Percentiles rank a stretch among this genome's conserved stretches.
These are phyloP conservation scores for Pseudogymnoascus sp. DNA, from an alignment of 2,329 filamentous ascomycete species.

Conservation along the genomic window DNA sequence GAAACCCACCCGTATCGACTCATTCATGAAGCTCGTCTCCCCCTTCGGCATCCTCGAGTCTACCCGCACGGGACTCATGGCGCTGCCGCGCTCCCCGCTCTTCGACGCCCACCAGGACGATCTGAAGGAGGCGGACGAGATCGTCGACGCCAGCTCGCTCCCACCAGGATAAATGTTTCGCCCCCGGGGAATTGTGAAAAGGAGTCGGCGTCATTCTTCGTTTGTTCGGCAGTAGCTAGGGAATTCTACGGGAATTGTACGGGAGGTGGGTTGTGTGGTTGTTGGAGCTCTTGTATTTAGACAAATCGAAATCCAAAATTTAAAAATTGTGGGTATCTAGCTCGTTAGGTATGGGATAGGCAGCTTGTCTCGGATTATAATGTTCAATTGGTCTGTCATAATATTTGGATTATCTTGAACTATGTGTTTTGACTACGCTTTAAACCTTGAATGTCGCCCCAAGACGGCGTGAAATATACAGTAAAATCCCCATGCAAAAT, in stretches of 20 bases:
- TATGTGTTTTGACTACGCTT: background rate
- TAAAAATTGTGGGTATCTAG: background rate
- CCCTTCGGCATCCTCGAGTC: slow-evolving; percentile 97
- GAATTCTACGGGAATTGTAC: background rate
- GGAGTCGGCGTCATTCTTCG: slow-evolving; percentile 10
- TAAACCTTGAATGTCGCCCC: background rate
- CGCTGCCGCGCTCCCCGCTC: slow-evolving; percentile 84
- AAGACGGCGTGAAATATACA: background rate
- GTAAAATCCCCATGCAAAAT: background rate
- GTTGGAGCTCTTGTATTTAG: slow-evolving; percentile 3
- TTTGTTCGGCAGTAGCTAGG: slow-evolving; percentile 5
- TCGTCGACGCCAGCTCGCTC: slow-evolving; percentile 88
- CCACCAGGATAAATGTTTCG: slow-evolving; percentile 64
- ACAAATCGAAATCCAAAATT: background rate
- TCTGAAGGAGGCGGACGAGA: slow-evolving; percentile 81
- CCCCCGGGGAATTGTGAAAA: background rate
- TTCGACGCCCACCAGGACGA: slow-evolving; percentile 62
- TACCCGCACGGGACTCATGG: slow-evolving; percentile 92
- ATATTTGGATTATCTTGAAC: background rate
- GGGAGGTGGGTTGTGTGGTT: slow-evolving; percentile 3
- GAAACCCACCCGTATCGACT: slow-evolving; percentile 89
- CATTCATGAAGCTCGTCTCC: slow-evolving; percentile 89
- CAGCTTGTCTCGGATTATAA: slow-evolving; percentile 8
- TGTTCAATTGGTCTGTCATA: slow-evolving; percentile 6
- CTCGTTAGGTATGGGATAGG: slow-evolving; percentile 6